Percentiles rank a stretch among this genome's conserved stretches.
These are phyloP conservation scores for Triticum dicoccoides DNA, from an alignment of 176 grass and related monocot species.

Conservation along the genomic window DNA sequence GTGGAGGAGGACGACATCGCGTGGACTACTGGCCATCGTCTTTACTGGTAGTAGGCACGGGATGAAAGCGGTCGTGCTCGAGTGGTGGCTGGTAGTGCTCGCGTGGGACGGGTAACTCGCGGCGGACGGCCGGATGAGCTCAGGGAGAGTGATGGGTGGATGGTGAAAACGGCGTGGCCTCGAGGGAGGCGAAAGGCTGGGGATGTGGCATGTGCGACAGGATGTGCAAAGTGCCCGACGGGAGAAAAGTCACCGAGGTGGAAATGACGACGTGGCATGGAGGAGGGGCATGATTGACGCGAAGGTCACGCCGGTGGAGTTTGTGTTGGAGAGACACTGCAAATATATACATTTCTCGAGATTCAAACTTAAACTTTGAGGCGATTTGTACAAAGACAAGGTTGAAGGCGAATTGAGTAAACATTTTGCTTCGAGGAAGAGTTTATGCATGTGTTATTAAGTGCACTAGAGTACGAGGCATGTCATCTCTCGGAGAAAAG, in stretches of 20 bases:
- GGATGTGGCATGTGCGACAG: background rate
- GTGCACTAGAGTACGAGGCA: too few species aligned
- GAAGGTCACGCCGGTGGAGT: too few species aligned
- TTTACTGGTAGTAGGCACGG: background rate
- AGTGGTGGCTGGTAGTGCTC: background rate
- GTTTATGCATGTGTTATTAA: too few species aligned
- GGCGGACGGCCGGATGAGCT: conserved; percentile 18
- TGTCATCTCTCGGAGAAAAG: too few species aligned
- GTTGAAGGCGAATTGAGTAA: too few species aligned
- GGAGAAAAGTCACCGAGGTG: background rate
- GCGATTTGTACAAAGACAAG: too few species aligned
- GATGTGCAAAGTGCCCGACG: background rate
- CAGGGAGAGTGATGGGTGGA: background rate
- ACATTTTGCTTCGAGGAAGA: too few species aligned
- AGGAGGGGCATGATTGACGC: too few species aligned
- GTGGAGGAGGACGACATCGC: conserved; percentile 24
- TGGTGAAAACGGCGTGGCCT: conserved; percentile 13
- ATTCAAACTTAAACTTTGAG: too few species aligned
- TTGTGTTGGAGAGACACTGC: too few species aligned
- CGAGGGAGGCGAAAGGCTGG: conserved; percentile 21
- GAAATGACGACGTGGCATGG: background rate
- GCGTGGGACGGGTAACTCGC: background rate
- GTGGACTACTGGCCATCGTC: conserved; percentile 30
- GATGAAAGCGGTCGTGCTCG: background rate
- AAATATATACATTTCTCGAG: too few species aligned